Conservation (phyloP, 305 asterid species). For the Nicotiana rustica region DNA sequence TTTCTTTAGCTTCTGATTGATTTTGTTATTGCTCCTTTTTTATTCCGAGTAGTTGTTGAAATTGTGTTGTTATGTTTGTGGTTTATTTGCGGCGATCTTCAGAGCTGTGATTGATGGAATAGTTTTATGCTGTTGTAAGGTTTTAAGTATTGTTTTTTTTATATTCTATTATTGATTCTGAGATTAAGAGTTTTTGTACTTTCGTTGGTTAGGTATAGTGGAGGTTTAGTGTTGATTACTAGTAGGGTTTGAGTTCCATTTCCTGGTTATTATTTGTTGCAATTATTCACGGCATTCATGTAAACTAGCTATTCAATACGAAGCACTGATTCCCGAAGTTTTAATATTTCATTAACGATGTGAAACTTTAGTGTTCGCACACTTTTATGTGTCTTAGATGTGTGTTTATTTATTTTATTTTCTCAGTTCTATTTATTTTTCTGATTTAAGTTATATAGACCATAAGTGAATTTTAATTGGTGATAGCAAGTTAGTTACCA, state of each 20-base stretch:
- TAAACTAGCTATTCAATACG: background rate
- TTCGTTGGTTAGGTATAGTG: background rate
- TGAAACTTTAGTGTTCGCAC: background rate
- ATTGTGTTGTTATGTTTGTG: background rate
- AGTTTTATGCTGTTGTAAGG: background rate
- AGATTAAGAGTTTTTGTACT: background rate
- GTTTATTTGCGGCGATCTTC: constrained; percentile 9
- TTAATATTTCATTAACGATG: background rate
- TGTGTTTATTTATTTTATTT: background rate
- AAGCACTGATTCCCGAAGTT: background rate
- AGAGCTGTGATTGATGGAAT: background rate
- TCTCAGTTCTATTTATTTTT: background rate
- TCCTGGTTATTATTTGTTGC: background rate
- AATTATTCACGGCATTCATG: background rate
- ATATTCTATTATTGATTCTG: background rate
- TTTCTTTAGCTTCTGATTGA: constrained; percentile 12
- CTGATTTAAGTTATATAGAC: too few relatives aligned
- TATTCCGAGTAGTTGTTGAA: background rate
- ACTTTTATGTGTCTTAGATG: background rate
- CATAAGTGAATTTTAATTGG: too few relatives aligned
- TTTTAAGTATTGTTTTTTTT: background rate
- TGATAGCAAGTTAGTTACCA: too few relatives aligned
- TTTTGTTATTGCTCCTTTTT: background rate
- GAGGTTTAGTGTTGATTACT: constrained; percentile 22
- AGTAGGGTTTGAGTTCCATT: background rate